A percentile compares a stretch with the other conserved stretches of the same genome.
phyloP scores from a whole-genome alignment of 805 yeast genomes.

The Yamadazyma laniorum region DNA sequence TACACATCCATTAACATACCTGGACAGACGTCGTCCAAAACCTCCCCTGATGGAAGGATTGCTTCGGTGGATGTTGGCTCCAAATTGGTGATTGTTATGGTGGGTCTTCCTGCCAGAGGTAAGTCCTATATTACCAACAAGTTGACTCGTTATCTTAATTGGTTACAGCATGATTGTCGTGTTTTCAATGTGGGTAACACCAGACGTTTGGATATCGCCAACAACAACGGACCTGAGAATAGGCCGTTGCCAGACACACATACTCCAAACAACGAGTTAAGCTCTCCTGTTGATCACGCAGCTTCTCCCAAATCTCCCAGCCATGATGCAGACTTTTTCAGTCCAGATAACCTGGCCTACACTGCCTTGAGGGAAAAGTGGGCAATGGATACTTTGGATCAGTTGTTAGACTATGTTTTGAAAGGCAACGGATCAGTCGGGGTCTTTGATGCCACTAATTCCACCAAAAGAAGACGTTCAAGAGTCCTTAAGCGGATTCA shows the following conservation, averaged over 20 bases:
- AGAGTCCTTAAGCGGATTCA: slow-evolving; percentile 57
- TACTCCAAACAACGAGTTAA: slow-evolving; percentile 32
- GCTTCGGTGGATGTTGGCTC: slow-evolving; percentile 71
- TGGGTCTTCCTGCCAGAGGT: slow-evolving; percentile 94
- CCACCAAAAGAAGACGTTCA: slow-evolving; percentile 63
- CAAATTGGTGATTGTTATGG: slow-evolving; percentile 91
- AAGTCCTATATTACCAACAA: slow-evolving; percentile 92
- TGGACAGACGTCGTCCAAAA: slow-evolving; percentile 80
- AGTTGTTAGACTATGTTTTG: slow-evolving; percentile 74
- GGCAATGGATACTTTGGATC: slow-evolving; percentile 94
- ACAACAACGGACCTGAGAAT: slow-evolving; percentile 64
- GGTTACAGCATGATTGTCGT: slow-evolving; percentile 88
- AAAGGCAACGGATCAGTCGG: slow-evolving; percentile 89
- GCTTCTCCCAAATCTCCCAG: slow-evolving; percentile 7
- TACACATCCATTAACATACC: slow-evolving; percentile 84
- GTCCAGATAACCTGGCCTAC: slow-evolving; percentile 69
- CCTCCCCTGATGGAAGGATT: slow-evolving; percentile 71
- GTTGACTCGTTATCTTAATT: slow-evolving; percentile 83
- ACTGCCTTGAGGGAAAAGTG: slow-evolving; percentile 78
- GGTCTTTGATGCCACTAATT: slow-evolving; percentile 82
- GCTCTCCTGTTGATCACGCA: slow-evolving; percentile 15
- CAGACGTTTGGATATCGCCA: slow-evolving; percentile 67
- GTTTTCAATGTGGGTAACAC: slow-evolving; percentile 97
- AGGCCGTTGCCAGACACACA: slow-evolving; percentile 51
- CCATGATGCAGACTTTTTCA: slow-evolving; percentile 83